Conservation (phyloP, 2,329 filamentous ascomycete species). For the Seiridium cupressi region DNA sequence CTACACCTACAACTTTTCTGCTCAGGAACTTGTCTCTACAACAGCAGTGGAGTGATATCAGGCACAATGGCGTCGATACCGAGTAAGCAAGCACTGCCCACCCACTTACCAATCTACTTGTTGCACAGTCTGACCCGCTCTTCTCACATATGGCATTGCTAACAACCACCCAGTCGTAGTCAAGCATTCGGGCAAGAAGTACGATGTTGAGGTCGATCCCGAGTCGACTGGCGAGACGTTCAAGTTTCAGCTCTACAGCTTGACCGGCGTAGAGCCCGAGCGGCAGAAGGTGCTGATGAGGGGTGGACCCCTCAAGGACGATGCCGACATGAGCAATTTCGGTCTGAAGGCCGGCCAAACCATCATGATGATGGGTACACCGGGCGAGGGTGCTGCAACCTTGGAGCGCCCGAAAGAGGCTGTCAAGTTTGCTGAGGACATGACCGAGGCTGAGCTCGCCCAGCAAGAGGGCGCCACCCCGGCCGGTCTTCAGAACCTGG, state of each 20-base stretch:
- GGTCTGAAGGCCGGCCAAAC: slow-evolving; percentile 81
- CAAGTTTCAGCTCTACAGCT: slow-evolving; percentile 92
- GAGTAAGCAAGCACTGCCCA: slow-evolving; percentile 16
- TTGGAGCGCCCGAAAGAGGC: slow-evolving; percentile 74
- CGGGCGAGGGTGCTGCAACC: slow-evolving; percentile 58
- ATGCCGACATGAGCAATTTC: slow-evolving; percentile 80
- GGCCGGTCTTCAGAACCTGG: slow-evolving; percentile 84
- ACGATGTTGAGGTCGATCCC: slow-evolving; percentile 89
- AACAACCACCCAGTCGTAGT: slow-evolving; percentile 66
- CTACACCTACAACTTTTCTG: not conserved
- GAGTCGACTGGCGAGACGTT: slow-evolving; percentile 84
- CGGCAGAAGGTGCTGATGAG: slow-evolving; percentile 96
- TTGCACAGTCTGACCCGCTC: no score
- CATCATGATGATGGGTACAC: slow-evolving; percentile 97
- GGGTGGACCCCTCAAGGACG: slow-evolving; percentile 92
- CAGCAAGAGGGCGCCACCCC: slow-evolving; percentile 81
- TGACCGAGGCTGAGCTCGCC: slow-evolving; percentile 91
- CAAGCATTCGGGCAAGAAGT: slow-evolving; percentile 93
- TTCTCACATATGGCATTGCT: not conserved
- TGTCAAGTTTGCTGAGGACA: slow-evolving; percentile 91
- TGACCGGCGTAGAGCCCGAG: slow-evolving; percentile 94
- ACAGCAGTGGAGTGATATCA: not conserved
- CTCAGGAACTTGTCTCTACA: no score
- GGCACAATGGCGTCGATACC: slow-evolving; percentile 27
- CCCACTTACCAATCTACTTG: no score